These are phyloP conservation scores for Xylariomycetidae sp. DNA, from an alignment of 2,329 filamentous ascomycete genomes.

Conservation along the genomic window DNA sequence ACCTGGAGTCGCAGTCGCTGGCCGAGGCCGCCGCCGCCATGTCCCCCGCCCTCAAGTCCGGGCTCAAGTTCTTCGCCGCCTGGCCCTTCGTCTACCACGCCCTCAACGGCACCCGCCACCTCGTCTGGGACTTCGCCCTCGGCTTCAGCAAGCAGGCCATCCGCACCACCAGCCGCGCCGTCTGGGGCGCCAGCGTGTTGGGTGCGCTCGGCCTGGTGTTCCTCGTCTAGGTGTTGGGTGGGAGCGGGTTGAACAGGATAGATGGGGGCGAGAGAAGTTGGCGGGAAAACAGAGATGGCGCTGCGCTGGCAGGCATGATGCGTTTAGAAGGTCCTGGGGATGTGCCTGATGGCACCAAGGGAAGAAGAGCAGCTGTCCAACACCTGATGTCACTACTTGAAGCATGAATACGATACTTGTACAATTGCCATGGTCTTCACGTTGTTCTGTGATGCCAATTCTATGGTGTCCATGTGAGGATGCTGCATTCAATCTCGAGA, in stretches of 20 bases:
- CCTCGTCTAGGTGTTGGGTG: conserved; percentile 32
- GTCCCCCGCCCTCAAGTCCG: conserved; percentile 53
- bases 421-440: conserved; percentile 14
- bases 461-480: too few relatives aligned
- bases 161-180: conserved; percentile 37
- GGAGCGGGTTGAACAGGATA: background rate
- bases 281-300: background rate
- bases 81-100: conserved; percentile 57
- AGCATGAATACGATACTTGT: conserved; percentile 11
- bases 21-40: conserved; percentile 55
- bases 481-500: too few relatives aligned
- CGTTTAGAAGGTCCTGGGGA: too few relatives aligned
- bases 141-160: conserved; percentile 46
- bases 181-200: conserved; percentile 42
- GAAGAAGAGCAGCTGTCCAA: background rate
- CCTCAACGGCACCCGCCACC: conserved; percentile 49
- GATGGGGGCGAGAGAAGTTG: background rate
- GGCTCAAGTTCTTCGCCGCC: conserved; percentile 47
- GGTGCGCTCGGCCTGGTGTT: conserved; percentile 41
- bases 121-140: conserved; percentile 45
- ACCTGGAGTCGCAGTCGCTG: conserved; percentile 53
- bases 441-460: too few relatives aligned
- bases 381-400: background rate
- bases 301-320: too few relatives aligned
- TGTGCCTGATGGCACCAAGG: too few relatives aligned